Conservation (phyloP, 176 grass and related monocot species). For the Cymbopogon citratus region DNA sequence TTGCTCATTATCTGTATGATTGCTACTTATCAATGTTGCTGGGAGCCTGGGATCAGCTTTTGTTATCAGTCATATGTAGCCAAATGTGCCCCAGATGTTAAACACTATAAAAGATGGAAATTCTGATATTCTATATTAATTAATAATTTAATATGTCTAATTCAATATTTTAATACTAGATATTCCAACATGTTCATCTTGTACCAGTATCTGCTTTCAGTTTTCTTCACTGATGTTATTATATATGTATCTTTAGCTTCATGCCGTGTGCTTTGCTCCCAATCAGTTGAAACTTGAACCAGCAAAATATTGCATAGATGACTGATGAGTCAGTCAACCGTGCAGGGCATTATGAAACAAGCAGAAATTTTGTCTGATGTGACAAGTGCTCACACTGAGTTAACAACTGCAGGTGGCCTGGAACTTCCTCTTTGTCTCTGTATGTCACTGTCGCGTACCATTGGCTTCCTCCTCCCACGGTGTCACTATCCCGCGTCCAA, state of each 20-base stretch:
- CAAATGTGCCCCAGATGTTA: not conserved
- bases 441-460: slow-evolving; percentile 7
- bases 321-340: slow-evolving; percentile 1
- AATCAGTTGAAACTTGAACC: not conserved
- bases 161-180: not conserved
- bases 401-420: not conserved
- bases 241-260: not conserved
- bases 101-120: not conserved
- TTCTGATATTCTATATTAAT: not conserved
- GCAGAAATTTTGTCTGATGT: not conserved
- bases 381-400: slow-evolving; percentile 8
- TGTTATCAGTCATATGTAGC: not conserved
- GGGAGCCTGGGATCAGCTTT: not conserved
- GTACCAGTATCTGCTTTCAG: not conserved
- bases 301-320: not conserved
- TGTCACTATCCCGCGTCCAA: slow-evolving; percentile 13
- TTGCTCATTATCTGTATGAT: not conserved
- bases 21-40: not conserved
- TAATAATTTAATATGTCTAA: not conserved
- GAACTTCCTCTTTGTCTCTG: slow-evolving; percentile 9
- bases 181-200: not conserved
- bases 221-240: not conserved
- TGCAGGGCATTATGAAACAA: not conserved
- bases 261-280: slow-evolving; percentile 14
- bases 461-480: not conserved